These are phyloP conservation scores for Globisporangium carolinianum DNA, from an alignment of 352 stramenopile genomes.

Conservation along the genomic window DNA sequence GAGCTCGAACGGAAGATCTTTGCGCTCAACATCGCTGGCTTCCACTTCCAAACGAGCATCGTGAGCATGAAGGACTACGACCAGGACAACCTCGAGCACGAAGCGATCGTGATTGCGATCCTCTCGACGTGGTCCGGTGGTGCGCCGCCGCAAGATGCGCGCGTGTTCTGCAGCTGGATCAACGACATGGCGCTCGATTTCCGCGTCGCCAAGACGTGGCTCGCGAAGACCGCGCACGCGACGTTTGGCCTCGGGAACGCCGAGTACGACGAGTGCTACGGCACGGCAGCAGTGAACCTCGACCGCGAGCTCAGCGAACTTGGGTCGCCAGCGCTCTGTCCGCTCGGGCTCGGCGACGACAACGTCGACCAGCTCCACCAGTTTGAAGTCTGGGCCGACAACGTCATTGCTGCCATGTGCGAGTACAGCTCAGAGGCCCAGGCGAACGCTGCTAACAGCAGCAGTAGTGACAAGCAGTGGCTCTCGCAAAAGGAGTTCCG, in stretches of 20 bases:
- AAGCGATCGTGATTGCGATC: slow-evolving; percentile 75
- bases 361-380: slow-evolving; percentile 78
- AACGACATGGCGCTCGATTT: slow-evolving; percentile 88
- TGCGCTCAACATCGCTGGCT: slow-evolving; percentile 67
- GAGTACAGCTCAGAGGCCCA: slow-evolving; percentile 53
- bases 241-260: slow-evolving; percentile 84
- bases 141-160: slow-evolving; percentile 61
- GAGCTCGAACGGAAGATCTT: slow-evolving; percentile 73
- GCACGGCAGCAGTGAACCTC: slow-evolving; percentile 70
- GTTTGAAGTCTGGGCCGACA: slow-evolving; percentile 80
- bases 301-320: slow-evolving; percentile 51
- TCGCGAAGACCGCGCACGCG: slow-evolving; percentile 61
- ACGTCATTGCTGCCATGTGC: slow-evolving; percentile 69
- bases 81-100: slow-evolving; percentile 87
- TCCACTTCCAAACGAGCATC: slow-evolving; percentile 80
- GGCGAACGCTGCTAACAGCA: neutral
- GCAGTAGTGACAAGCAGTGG: slow-evolving; percentile 28
- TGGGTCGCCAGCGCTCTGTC: slow-evolving; percentile 54
- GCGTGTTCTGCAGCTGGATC: slow-evolving; percentile 81
- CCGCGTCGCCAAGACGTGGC: slow-evolving; percentile 78
- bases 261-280: slow-evolving; percentile 87
- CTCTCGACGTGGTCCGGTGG: slow-evolving; percentile 85
- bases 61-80: slow-evolving; percentile 87
- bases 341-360: slow-evolving; percentile 70
- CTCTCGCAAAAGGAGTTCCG: slow-evolving; percentile 81